Evolutionary conservation across 2,329 filamentous ascomycete species (phyloP).

Genomic region (Intubia oerlemansii): DNA sequence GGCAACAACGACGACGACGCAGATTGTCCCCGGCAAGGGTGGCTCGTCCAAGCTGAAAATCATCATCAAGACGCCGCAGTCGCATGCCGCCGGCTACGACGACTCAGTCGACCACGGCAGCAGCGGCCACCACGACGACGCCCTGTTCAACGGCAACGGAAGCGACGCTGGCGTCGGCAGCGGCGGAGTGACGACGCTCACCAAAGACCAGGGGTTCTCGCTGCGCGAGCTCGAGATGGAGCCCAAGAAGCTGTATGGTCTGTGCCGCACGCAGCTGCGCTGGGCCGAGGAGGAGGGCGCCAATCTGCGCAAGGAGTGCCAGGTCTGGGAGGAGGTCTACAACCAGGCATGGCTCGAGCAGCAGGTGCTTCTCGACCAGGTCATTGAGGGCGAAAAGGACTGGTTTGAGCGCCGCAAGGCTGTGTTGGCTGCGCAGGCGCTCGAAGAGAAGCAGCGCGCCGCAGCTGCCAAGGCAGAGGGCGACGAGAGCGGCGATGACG

Average conservation of each 20-base stretch:
- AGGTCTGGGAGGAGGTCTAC: constrained; percentile 42
- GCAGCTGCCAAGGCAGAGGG: neutral
- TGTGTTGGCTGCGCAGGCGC: constrained; percentile 27
- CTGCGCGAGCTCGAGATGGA: constrained; percentile 39
- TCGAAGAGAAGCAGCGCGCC: constrained; percentile 15
- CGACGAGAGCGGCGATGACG: constrained; percentile 1
- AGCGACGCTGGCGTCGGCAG: constrained; percentile 20
- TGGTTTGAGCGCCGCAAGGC: constrained; percentile 37
- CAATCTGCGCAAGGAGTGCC: constrained; percentile 40
- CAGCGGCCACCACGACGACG: constrained; percentile 17
- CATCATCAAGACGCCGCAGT: constrained; percentile 38
- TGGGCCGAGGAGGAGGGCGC: constrained; percentile 52
- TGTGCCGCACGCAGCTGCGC: constrained; percentile 49
- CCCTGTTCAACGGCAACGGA: constrained; percentile 23
- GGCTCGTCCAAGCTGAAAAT: constrained; percentile 35
- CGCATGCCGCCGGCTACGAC: constrained; percentile 33
- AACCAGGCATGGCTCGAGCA: constrained; percentile 61
- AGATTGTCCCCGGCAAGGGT: constrained; percentile 12
- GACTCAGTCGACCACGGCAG: constrained; percentile 22
- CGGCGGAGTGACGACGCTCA: constrained; percentile 34
- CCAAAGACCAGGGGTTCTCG: constrained; percentile 40
- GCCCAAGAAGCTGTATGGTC: constrained; percentile 37
- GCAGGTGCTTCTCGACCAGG: constrained; percentile 56
- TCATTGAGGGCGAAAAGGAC: constrained; percentile 43
- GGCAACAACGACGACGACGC: neutral